Conservation (phyloP, 2,329 filamentous ascomycete species). For the Ophioceras dolichostomum region DNA sequence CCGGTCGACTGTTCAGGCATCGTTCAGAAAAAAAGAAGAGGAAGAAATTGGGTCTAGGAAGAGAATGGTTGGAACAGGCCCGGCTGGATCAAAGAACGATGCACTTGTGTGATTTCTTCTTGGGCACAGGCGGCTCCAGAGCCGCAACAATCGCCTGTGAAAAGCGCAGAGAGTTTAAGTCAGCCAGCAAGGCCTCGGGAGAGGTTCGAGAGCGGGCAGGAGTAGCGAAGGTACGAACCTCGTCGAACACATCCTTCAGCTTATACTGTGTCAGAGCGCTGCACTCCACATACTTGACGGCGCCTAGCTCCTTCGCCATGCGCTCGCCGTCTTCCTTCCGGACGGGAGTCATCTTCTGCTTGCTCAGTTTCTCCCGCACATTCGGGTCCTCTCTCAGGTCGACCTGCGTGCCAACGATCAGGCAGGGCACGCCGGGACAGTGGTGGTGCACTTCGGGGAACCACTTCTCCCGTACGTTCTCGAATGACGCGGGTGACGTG, state of each 20-base stretch:
- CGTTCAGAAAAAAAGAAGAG: too few relatives aligned
- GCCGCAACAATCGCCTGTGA: constrained; percentile 85
- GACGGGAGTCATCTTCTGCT: constrained; percentile 94
- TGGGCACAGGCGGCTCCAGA: constrained; percentile 73
- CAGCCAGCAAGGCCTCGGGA: too few relatives aligned
- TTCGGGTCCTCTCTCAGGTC: constrained; percentile 84
- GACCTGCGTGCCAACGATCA: constrained; percentile 95
- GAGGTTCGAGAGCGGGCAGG: background rate
- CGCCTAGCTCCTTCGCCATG: constrained; percentile 95
- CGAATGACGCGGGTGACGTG: constrained; percentile 92
- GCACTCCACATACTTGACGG: constrained; percentile 98
- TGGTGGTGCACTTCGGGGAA: constrained; percentile 98
- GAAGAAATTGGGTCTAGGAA: too few relatives aligned
- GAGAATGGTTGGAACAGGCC: background rate
- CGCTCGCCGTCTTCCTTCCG: constrained; percentile 84
- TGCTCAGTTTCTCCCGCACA: constrained; percentile 81
- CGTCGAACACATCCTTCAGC: constrained; percentile 97
- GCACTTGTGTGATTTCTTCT: constrained; percentile 65
- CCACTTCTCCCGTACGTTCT: constrained; percentile 99
- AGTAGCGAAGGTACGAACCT: constrained; percentile 45
- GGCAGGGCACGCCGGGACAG: constrained; percentile 91
- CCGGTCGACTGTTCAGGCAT: too few relatives aligned
- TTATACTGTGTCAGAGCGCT: constrained; percentile 97
- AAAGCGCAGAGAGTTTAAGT: too few relatives aligned
- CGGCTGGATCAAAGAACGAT: constrained; percentile 45